Conservation (phyloP, 1,284 basidiomycete genomes). For the Melampsora americana region DNA sequence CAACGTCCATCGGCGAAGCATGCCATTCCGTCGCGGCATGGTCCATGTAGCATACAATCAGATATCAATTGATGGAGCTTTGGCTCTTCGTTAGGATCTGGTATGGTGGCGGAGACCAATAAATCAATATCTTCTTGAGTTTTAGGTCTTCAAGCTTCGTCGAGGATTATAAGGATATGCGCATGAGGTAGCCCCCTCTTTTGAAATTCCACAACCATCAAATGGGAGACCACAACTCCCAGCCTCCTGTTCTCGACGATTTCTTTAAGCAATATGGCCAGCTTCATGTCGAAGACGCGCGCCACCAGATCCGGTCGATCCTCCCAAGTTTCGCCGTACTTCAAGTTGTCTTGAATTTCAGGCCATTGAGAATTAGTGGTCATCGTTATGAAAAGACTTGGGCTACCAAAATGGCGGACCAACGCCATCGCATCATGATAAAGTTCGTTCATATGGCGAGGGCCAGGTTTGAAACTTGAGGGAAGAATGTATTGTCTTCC, state of each 20-base stretch:
- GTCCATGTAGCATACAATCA: slow-evolving; percentile 2
- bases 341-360: slow-evolving; percentile 50
- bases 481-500: slow-evolving; percentile 15
- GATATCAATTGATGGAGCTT: slow-evolving; percentile 54
- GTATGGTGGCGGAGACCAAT: slow-evolving; percentile 56
- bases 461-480: background rate
- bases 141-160: slow-evolving; percentile 51
- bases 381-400: slow-evolving; percentile 31
- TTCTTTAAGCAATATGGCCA: background rate
- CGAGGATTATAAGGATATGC: slow-evolving; percentile 58
- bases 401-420: slow-evolving; percentile 2
- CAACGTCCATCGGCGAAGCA: background rate
- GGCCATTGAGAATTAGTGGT: slow-evolving; percentile 52
- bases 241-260: background rate
- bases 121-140: slow-evolving; percentile 55
- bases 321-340: too few relatives aligned
- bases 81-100: slow-evolving; percentile 56
- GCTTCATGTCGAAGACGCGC: slow-evolving; percentile 6
- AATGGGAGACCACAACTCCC: background rate
- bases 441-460: background rate
- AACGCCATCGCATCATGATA: slow-evolving; percentile 16
- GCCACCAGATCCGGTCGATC: background rate
- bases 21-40: background rate
- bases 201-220: too few relatives aligned
- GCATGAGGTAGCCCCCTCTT: slow-evolving; percentile 59